These are phyloP conservation scores for Nakataea oryzae DNA, from an alignment of 2,329 filamentous ascomycete genomes.

Conservation along the genomic window DNA sequence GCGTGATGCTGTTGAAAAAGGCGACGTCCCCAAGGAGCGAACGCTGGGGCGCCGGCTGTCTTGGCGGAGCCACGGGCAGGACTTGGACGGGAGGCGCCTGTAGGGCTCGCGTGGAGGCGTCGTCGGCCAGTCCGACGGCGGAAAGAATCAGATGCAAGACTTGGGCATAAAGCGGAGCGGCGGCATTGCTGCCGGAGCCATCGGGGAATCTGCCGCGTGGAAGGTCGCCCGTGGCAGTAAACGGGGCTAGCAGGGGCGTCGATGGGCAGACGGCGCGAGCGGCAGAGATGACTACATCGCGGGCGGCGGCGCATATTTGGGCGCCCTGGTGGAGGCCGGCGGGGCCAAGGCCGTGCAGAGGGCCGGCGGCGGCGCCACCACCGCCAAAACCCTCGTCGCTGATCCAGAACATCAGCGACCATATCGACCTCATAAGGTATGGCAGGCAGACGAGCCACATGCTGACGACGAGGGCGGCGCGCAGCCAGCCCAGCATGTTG, in stretches of 20 bases:
- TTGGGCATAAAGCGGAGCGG: conserved; percentile 21
- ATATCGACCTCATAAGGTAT: conserved; percentile 82
- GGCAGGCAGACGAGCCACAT: conserved; percentile 88
- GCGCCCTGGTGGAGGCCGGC: not conserved
- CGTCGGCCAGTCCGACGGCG: conserved; percentile 10
- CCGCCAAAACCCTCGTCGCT: conserved; percentile 61
- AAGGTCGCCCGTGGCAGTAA: not conserved
- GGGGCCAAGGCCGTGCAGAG: not conserved
- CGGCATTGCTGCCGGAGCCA: conserved; percentile 10
- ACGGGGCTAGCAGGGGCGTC: conserved; percentile 20
- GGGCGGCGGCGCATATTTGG: not conserved
- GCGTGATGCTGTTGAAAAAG: conserved; percentile 52
- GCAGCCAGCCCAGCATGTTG: conserved; percentile 66
- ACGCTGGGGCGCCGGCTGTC: not conserved
- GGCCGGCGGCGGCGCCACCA: not conserved
- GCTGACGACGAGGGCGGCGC: conserved; percentile 65
- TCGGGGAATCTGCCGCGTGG: not conserved
- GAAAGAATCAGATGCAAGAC: conserved; percentile 18
- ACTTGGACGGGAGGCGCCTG: not conserved
- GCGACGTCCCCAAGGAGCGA: conserved; percentile 45
- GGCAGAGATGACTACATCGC: conserved; percentile 12
- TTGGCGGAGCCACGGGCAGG: conserved; percentile 2
- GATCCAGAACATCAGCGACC: conserved; percentile 91
- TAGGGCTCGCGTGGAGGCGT: conserved; percentile 6
- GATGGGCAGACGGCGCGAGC: conserved; percentile 21